Evolutionary conservation across 2,329 filamentous ascomycete genomes (phyloP).

Genomic region (Neodidymelliopsis sp.): DNA sequence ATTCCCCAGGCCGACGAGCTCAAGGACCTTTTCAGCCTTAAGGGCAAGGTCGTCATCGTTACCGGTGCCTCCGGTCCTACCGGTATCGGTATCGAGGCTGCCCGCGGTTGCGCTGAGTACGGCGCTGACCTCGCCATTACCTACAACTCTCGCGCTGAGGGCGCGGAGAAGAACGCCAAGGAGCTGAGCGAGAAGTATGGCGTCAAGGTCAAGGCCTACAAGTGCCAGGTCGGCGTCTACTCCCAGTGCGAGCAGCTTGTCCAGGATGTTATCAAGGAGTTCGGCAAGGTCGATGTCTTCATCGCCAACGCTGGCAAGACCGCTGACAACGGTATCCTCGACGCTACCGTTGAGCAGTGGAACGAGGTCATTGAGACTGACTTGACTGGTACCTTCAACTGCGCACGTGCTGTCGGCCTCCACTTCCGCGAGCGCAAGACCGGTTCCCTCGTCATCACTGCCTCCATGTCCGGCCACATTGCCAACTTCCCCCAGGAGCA

Average conservation of each 20-base stretch:
- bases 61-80: conserved; percentile 66
- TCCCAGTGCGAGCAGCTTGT: conserved; percentile 65
- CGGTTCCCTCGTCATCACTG: conserved; percentile 71
- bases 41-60: conserved; percentile 62
- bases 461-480: conserved; percentile 80
- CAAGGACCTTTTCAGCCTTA: conserved; percentile 62
- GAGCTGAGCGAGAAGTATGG: conserved; percentile 67
- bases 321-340: conserved; percentile 71
- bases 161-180: conserved; percentile 71
- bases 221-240: conserved; percentile 67
- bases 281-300: conserved; percentile 72
- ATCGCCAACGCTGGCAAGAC: conserved; percentile 76
- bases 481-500: conserved; percentile 84
- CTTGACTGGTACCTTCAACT: conserved; percentile 86
- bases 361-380: conserved; percentile 85
- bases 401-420: conserved; percentile 84
- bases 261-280: conserved; percentile 69
- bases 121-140: conserved; percentile 72
- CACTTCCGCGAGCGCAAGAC: conserved; percentile 74
- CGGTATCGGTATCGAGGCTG: conserved; percentile 73
- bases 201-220: conserved; percentile 73
- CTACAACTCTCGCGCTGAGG: conserved; percentile 67
- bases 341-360: conserved; percentile 73
- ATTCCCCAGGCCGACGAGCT: conserved; percentile 66
- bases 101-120: conserved; percentile 70